Evolutionary conservation across 1,139 yeast genomes (phyloP).

Genomic region (Hyphopichia burtonii): DNA sequence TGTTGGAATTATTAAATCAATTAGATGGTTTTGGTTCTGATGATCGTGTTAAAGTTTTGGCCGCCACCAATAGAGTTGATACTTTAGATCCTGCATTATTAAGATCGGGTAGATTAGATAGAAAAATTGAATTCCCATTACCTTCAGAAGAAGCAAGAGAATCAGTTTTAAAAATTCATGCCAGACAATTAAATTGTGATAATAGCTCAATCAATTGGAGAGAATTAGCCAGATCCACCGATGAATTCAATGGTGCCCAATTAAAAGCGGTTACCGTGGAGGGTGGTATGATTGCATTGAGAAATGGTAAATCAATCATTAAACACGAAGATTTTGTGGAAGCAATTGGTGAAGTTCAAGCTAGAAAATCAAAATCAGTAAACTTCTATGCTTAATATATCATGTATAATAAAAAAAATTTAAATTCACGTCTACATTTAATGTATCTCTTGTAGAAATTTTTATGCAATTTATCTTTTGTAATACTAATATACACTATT

Average conservation of each 20-base stretch:
- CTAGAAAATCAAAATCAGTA: constrained; percentile 91
- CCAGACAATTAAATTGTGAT: constrained; percentile 94
- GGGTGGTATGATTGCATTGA: constrained; percentile 98
- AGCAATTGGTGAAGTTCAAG: constrained; percentile 97
- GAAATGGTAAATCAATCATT: constrained; percentile 89
- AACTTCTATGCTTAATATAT: constrained; percentile 79
- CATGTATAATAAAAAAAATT: constrained; percentile 1
- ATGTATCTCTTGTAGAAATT: too few species aligned
- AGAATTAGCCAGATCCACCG: constrained; percentile 95
- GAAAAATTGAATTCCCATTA: constrained; percentile 96
- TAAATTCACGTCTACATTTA: neutral
- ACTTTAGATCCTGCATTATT: constrained; percentile 95
- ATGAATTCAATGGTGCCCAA: constrained; percentile 98
- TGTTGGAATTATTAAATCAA: constrained; percentile 96
- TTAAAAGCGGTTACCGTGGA: constrained; percentile 97
- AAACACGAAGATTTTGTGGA: constrained; percentile 98
- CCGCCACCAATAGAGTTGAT: constrained; percentile 98
- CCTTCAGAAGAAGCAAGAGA: constrained; percentile 98
- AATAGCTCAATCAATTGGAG: constrained; percentile 90
- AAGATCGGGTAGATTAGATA: constrained; percentile 95
- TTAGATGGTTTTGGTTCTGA: constrained; percentile 98
- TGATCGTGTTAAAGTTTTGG: constrained; percentile 93
- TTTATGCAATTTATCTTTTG: neutral
- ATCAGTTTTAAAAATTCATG: constrained; percentile 92
- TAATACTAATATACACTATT: neutral